Base-by-base conservation (phyloP, 176 grass and related monocot species). In the Bothriochloa decipiens region DNA sequence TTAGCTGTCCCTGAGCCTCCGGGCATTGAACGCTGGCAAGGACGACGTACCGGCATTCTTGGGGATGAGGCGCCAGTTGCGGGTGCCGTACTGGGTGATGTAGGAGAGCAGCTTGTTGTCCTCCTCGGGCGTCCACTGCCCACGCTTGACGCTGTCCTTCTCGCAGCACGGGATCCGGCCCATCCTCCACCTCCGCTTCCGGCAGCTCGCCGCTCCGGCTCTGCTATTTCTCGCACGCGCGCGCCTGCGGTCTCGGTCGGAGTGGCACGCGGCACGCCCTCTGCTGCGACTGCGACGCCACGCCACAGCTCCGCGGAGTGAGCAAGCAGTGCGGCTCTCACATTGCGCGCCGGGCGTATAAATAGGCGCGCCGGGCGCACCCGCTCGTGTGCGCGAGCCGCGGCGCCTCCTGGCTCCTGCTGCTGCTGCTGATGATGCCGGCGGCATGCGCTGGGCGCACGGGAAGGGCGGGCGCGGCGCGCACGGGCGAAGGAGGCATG, bases 81-180 rank as follows among this genome's bases (percentile, higher is more conserved):
- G 89, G 0, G 96, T 95, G 64, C 93, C 96, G 42, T 98, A 74
- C 83, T 95, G 93, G 1, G 91, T 85, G 75, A 98, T 94, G 83
- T 98, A 96, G 77, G 91, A 92, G 82, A 94, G 84, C 52, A 96
- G 93, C 84, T 98, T 98, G 87, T 93, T 98, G 88, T 98, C 96
- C 85, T 98, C 96, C 87, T 98, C 96, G 29, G 91, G 91, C 58
- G 96, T 99, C 93, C 96, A 99, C 87, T 99, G 96, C 33, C 96
- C 96, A 50, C 93, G 89, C 85, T 96, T 99, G 26, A 99, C 96
- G 88, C 76, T 93, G 75, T 99, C 96, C 87, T 95, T 94, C 91
- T 99, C 96, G 55, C 96, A 99, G 74, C 93, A 99, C 23, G 96
- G 96, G 71, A 99, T 85, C 69, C 93, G 89, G 8, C 96, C 96